These are phyloP conservation scores for Parsonsia alboflavescens DNA, from an alignment of 257 asterid genomes.

Conservation along the genomic window DNA sequence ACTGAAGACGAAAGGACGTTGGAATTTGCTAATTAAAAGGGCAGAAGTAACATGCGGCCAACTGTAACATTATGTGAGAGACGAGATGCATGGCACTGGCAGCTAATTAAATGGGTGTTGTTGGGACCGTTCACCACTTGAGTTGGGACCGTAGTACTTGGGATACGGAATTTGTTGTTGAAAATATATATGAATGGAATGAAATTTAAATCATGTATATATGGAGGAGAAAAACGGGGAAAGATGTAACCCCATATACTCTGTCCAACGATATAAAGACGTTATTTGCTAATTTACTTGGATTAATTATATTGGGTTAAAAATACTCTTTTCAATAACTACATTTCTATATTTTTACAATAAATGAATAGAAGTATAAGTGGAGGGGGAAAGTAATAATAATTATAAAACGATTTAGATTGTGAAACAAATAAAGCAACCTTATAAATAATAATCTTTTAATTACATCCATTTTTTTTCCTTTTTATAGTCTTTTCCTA, in stretches of 20 bases:
- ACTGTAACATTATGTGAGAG: conserved; percentile 5
- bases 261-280: too few relatives aligned
- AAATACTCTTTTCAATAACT: too few relatives aligned
- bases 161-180: conserved; percentile 10
- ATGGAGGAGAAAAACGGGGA: not conserved
- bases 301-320: too few relatives aligned
- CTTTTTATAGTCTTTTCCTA: too few relatives aligned
- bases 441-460: too few relatives aligned
- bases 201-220: not conserved
- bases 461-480: too few relatives aligned
- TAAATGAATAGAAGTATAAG: too few relatives aligned
- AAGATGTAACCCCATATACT: not conserved
- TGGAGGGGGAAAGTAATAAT: too few relatives aligned
- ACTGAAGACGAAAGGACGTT: conserved; percentile 7
- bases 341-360: too few relatives aligned
- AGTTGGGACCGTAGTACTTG: conserved; percentile 15
- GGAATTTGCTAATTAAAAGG: not conserved
- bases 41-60: conserved; percentile 27
- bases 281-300: too few relatives aligned
- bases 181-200: not conserved
- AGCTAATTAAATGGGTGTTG: not conserved
- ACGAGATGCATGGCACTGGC: not conserved
- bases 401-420: too few relatives aligned
- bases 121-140: not conserved
- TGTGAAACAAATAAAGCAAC: too few relatives aligned